Conservation (phyloP, 108 stramenopile species). For the Skeletonema grethae region DNA sequence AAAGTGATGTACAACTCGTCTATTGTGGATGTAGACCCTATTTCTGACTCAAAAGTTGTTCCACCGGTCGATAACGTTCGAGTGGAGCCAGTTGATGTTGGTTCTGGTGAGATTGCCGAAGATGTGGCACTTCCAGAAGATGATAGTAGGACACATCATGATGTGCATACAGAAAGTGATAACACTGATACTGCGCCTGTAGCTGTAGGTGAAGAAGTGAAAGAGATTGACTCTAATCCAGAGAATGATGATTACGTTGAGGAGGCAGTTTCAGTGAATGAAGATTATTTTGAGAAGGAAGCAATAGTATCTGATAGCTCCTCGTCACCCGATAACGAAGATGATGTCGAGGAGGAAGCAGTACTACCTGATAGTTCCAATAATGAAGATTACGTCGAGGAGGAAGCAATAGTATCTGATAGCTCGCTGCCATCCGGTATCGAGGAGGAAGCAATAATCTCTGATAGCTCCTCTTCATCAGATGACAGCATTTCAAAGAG, state of each 20-base stretch:
- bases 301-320: neutral
- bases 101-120: neutral
- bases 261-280: neutral
- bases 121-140: neutral
- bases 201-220: neutral
- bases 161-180: constrained; percentile 1
- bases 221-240: neutral
- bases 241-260: neutral
- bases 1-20: constrained; percentile 3
- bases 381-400: neutral
- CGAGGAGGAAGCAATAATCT: neutral
- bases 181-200: neutral
- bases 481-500: neutral
- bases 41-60: neutral
- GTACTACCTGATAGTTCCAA: neutral
- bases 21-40: neutral
- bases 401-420: neutral
- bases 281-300: neutral
- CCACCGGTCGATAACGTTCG: neutral
- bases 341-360: neutral
- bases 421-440: neutral
- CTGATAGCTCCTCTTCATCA: neutral
- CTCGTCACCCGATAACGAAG: neutral
- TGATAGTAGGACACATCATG: neutral
- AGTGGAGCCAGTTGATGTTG: neutral